Evolutionary conservation across 2,329 filamentous ascomycete genomes (phyloP).

Genomic region (Corinectria fuckeliana): DNA sequence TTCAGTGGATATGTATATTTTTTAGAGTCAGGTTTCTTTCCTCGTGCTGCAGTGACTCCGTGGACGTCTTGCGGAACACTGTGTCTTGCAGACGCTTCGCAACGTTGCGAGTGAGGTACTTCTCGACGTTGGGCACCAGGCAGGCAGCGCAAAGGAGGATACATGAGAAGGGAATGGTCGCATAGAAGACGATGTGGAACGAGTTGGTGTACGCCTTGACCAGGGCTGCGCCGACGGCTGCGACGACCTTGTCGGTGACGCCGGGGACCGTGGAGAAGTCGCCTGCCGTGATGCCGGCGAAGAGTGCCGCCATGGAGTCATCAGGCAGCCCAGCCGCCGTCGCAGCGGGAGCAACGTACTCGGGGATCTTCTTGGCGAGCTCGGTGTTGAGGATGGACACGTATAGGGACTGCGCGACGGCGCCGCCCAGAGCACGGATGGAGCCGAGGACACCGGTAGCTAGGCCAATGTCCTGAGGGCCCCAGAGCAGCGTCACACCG

Average conservation of each 20-base stretch:
- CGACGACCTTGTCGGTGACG: constrained; percentile 43
- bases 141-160: constrained; percentile 47
- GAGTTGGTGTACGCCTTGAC: constrained; percentile 51
- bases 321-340: constrained; percentile 45
- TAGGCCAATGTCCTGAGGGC: constrained; percentile 54
- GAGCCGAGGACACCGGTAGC: constrained; percentile 52
- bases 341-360: constrained; percentile 45
- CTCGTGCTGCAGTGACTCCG: constrained; percentile 5
- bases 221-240: constrained; percentile 43
- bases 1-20: background rate
- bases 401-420: constrained; percentile 47
- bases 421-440: constrained; percentile 51
- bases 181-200: constrained; percentile 52
- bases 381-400: constrained; percentile 46
- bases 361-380: constrained; percentile 42
- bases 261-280: constrained; percentile 43
- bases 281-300: constrained; percentile 42
- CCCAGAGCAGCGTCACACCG: constrained; percentile 53
- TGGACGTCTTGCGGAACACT: constrained; percentile 15
- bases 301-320: constrained; percentile 42
- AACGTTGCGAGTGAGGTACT: constrained; percentile 51
- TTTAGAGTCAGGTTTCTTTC: background rate
- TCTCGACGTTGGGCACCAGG: constrained; percentile 50
- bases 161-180: constrained; percentile 48
- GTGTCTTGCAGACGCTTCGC: constrained; percentile 49